These are phyloP conservation scores for Taiozyma sp. DNA, from an alignment of 1,139 yeast species.

Conservation along the genomic window DNA sequence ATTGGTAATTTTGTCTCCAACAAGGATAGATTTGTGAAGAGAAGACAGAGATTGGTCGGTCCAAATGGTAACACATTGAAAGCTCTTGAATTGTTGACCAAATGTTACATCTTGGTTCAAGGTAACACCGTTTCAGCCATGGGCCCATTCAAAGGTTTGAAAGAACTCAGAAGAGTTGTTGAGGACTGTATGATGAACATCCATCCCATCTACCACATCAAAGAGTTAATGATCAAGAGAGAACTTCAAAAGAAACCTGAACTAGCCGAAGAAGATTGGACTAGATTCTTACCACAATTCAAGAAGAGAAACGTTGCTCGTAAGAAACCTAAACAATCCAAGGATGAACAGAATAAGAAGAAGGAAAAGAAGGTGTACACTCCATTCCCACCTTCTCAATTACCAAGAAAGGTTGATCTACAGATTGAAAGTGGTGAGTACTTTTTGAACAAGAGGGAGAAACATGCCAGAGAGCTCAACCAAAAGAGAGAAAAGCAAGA, in stretches of 20 bases:
- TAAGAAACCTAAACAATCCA: constrained; percentile 70
- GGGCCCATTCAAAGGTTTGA: constrained; percentile 95
- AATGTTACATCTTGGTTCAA: constrained; percentile 92
- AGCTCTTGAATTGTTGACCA: constrained; percentile 88
- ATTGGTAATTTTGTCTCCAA: constrained; percentile 86
- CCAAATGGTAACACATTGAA: constrained; percentile 96
- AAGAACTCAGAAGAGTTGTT: constrained; percentile 88
- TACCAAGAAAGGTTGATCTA: constrained; percentile 94
- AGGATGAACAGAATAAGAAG: constrained; percentile 37
- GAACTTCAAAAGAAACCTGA: constrained; percentile 95
- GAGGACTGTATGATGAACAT: constrained; percentile 97
- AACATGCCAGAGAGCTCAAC: constrained; percentile 64
- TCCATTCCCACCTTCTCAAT: constrained; percentile 98
- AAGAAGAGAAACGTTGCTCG: constrained; percentile 95
- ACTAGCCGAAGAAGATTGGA: constrained; percentile 95
- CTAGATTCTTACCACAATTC: constrained; percentile 93
- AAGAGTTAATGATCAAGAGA: constrained; percentile 95
- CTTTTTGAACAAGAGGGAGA: constrained; percentile 84
- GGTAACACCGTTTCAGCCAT: constrained; percentile 96
- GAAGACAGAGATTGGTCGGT: constrained; percentile 95
- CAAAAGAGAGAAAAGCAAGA: constrained; percentile 79
- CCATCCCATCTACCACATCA: constrained; percentile 95
- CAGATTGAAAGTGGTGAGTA: constrained; percentile 99
- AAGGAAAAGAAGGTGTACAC: constrained; percentile 86
- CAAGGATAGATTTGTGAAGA: constrained; percentile 89